Base-by-base conservation (phyloP, 441 rosid genomes). In the Geranium incanum region DNA sequence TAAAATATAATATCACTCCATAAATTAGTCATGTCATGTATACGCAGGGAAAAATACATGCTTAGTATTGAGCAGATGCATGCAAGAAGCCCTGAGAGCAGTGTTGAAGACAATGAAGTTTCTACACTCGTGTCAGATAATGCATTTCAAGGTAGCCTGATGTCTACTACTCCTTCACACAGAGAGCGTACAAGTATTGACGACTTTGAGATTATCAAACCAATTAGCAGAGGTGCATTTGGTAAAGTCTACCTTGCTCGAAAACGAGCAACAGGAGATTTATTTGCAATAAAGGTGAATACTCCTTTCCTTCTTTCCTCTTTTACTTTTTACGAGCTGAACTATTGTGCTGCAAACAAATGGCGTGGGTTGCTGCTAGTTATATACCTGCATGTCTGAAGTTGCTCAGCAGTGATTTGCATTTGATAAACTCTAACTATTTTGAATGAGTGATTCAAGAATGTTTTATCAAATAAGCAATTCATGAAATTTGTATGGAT, bases 241-340 rank as follows among this genome's bases (percentile, higher is more conserved):
- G 97, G 95, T 66, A 89, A 86, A 84, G 97, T 91, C 79, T 91
- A 86, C 77, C 93, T 91, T 72, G 92, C 97, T 62, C 93, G 91
- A 71, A 91, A 91, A 84, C 81, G 95, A 74, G 85, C 88, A 21
- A 91, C 97, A 3, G 92, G 95, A 66, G 97, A 91, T 82, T 80
- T 89, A 71, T 91, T 91, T 87, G 97, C 97, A 48, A 89, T 91
- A 68, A 91, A 91, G 95, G 95, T 89, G 81, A 68, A 36, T 6
- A 65, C 66, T 37, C 36, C 33, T 28, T 28, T 63, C 66, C 71
- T 68, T 71, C 68, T 28, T 28, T 28, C 33, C 33, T 28, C 33
- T 28, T 28, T 28, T 28, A 28, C 33, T 28, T 28, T 28, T 28
- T 28, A 28, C 3, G 33, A 28, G 33, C 33, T 28, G 33, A 28